A percentile compares a stretch with the other conserved stretches of the same genome.
phyloP scores from a whole-genome alignment of 2,329 filamentous ascomycete genomes.

The Dothiorella sarmentorum region DNA sequence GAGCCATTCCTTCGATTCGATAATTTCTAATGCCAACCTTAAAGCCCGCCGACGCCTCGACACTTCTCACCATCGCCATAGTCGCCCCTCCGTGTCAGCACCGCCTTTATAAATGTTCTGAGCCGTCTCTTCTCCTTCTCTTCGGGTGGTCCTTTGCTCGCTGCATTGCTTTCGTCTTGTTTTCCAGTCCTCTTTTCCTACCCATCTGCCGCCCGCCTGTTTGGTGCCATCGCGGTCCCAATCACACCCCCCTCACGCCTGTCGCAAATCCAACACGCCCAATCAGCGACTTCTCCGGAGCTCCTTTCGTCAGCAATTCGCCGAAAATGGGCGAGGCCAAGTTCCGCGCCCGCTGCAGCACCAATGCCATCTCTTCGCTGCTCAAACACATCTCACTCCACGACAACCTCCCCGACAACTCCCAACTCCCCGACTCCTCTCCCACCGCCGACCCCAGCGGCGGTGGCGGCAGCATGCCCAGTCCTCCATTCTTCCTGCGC shows the following conservation, averaged over 20 bases:
- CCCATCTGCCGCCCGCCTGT: background rate
- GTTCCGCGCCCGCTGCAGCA: conserved; percentile 21
- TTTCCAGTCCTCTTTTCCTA: background rate
- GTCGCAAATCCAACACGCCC: background rate
- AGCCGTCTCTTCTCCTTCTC: background rate
- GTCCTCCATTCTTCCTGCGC: conserved; percentile 1
- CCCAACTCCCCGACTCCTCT: background rate
- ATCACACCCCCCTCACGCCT: conserved; percentile 3
- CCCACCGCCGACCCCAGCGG: conserved; percentile 27
- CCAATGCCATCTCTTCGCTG: conserved; percentile 23
- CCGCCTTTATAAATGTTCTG: background rate
- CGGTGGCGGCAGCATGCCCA: conserved; percentile 25
- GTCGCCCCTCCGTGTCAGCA: no score
- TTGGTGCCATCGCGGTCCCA: background rate
- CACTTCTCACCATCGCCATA: background rate
- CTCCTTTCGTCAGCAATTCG: conserved; percentile 4
- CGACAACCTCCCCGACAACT: conserved; percentile 1
- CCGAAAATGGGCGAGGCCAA: conserved; percentile 27
- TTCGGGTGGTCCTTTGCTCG: conserved; percentile 3
- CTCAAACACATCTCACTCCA: conserved; percentile 21
- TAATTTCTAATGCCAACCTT: background rate
- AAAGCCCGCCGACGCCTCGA: background rate
- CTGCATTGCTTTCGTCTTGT: background rate
- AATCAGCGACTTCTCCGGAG: background rate
- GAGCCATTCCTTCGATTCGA: conserved; percentile 1